Evolutionary conservation across 2,329 filamentous ascomycete genomes (phyloP), one percentile per base, ranked within the genome.

Genomic region (Apiospora saccharicola): DNA sequence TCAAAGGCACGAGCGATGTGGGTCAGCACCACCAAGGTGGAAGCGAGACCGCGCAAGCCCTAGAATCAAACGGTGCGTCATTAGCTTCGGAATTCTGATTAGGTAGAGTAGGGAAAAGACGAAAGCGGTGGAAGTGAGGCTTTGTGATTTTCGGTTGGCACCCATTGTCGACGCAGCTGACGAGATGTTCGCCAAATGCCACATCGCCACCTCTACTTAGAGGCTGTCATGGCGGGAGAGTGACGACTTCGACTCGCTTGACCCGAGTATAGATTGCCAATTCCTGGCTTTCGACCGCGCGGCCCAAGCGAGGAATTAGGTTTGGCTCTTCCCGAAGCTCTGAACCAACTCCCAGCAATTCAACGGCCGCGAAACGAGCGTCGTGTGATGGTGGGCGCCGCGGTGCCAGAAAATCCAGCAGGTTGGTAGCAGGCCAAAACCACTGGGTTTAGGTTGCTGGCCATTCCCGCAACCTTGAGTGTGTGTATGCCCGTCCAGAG

Each of bases 21-120:
- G 43, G 87, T 89, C 49, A 87, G 76, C n/a, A 90, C 86, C 19
- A 90, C 87, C 37, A 87, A 81, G 30, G 87, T 79, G 4, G 88
- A 88, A 53, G 87, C 87, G 70, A 89, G 82, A 74, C 88, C 88
- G 72, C 88, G 86, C 22, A 90, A 84, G 75, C 88, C 88, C 88
- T 90, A 75, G 43, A 53, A 12, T 34, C 19, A 43, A n/a, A 71
- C 61, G n/a, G 46, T 13, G 57, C 70, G 73, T 72, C 71, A 64
- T 67, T 68, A 70, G 46, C 67, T 73, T 72, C 49, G 24, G 44
- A 47, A 46, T 16, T 34, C 19, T 19, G 19, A n/a, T 41, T n/a
- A 41, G 16, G 34, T 41, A 41, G 19, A 14, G 22, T 13, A 64
- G 34, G 1, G 13, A 19, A 19, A 64, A 41, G 19, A 13, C n/a